Evolutionary conservation across 1,139 yeast genomes (phyloP), one percentile per base, ranked within the genome.

Genomic region (Pichia sp.): DNA sequence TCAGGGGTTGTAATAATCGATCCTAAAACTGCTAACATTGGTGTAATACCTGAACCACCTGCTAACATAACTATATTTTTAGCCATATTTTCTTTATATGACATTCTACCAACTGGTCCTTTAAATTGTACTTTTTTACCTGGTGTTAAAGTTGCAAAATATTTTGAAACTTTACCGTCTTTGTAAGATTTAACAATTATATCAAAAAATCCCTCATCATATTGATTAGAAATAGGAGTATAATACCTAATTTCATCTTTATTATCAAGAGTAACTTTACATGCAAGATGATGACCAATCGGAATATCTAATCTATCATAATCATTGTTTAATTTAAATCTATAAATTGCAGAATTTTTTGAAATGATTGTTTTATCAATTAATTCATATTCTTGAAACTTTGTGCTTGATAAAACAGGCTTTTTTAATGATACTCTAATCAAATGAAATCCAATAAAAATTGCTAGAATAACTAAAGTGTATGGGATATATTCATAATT

Each of bases 11-110:
- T 82, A 49, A 82, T 76, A 33, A 74, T 63, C 44, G 79, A 77
- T 34, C 81, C 76, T 45, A 78, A 67, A 12, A 84, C 82, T 60
- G 84, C 89, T 51, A 84, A 69, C 57, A 82, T 78, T 25, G 94
- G 92, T 12, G 94, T 83, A 49, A 84, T 81, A 45, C 92, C 92
- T 0, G 89, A 78, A 16, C 92, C 92, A 55, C 90, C 92, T n/a
- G 90, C 90, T 54, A 84, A 71, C 67, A 84, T 81, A n/a, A n/a
- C n/a, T 51, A 84, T 70, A 48, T 78, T 75, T 49, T 73, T 73
- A 37, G 79, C 80, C 70, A 77, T 73, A 58, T 82, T 82, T 25
- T 79, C 62, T 31, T 63, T 60, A 61, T 84, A 83, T 1, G 58
- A 47, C 63, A 84, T 76, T 59, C 81, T 73, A 11, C 94, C 94